phyloP scores from a whole-genome alignment of 306 rosid genomes.

The Vigna radiata region DNA sequence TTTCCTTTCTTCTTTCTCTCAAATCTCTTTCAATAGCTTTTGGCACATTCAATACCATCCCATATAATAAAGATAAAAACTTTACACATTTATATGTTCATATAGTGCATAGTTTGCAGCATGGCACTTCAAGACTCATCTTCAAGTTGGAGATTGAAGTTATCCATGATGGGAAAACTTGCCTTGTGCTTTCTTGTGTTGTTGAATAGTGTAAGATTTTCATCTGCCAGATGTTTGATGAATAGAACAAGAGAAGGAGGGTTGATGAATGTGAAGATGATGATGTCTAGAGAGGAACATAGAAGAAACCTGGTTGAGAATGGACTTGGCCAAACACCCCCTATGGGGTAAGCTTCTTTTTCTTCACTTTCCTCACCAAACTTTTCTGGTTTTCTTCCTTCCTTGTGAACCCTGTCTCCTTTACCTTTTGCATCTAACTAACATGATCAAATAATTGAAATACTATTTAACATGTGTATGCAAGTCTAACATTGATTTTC shows the following conservation, averaged over 20 bases:
- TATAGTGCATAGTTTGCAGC: not conserved
- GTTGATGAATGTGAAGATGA: too few species aligned
- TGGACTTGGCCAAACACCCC: constrained; percentile 67
- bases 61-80: not conserved
- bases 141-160: constrained; percentile 17
- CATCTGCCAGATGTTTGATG: constrained; percentile 36
- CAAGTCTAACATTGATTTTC: not conserved
- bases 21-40: not conserved
- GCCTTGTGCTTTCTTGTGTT: constrained; percentile 46
- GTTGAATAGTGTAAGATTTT: constrained; percentile 29
- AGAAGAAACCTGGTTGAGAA: constrained; percentile 51
- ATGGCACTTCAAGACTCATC: constrained; percentile 35
- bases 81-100: not conserved
- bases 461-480: not conserved
- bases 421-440: not conserved
- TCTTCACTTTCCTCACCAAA: not conserved
- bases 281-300: constrained; percentile 10
- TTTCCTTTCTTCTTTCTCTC: not conserved
- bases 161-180: constrained; percentile 23
- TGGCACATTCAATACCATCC: not conserved
- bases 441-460: constrained; percentile 1
- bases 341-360: constrained; percentile 63
- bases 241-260: constrained; percentile 4
- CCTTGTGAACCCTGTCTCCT: not conserved
- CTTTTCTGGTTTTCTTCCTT: constrained; percentile 6